Evolutionary conservation across 306 rosid genomes (phyloP), one percentile per base, ranked within the genome.

Genomic region (Lupinus albus): DNA sequence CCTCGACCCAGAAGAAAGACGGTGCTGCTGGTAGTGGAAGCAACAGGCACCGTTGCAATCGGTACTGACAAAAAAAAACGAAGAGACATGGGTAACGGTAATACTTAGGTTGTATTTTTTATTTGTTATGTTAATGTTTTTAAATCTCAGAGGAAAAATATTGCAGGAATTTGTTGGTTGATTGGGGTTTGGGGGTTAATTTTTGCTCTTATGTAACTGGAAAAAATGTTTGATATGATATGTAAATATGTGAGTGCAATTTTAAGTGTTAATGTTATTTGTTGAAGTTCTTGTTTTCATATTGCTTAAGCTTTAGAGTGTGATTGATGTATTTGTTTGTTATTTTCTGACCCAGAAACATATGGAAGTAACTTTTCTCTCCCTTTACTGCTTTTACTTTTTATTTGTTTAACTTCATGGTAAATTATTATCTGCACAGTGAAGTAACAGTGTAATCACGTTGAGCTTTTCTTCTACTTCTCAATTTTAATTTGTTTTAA

Each of bases 1-100:
- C 47, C 47, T 42, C 47, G 1, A 94, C 84, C 35, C 99, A 88
- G 83, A 93, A 93, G 70, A 83, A 74, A 56, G 95, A 88, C 11
- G 61, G 74, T 42, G 14, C 47, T 0, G 51, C 50, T 45, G 11
- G 4, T 8, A 42, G 61, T 14, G 72, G 77, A 71, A 42, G 5
- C 13, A 76, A 81, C 54, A 71, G 14, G 13, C 45, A 74, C 67
- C 82, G 95, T 20, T 25, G 38, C 4, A 85, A 82, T 47, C 85
- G 91, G 41, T 79, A 71, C 74, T 85, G 83, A 85, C 56, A 2
- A 0, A 3, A 73, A 25, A 39, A 11, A 11, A 2, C 14, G 14
- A 35, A 5, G 10, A 52, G 30, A 20, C 6, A 47, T 28, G 50
- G 75, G 70, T 82, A 73, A 73, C 48, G 72, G 70, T 82, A 73